Evolutionary conservation across 2,329 filamentous ascomycete genomes (phyloP).

Genomic region (Alternaria ventricosa): DNA sequence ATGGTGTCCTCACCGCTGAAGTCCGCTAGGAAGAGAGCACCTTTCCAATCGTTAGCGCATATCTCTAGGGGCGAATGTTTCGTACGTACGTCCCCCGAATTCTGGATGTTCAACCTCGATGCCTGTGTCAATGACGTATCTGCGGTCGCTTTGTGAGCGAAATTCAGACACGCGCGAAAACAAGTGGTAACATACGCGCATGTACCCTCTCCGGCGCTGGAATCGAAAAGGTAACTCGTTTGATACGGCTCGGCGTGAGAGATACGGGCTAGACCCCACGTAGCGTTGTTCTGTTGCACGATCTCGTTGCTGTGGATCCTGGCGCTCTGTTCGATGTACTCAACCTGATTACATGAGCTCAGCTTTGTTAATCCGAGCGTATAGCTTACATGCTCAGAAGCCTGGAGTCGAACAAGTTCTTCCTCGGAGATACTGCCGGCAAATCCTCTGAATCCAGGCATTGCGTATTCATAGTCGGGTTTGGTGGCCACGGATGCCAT

Average conservation of each 20-base stretch:
- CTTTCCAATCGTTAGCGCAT: slow-evolving; percentile 13
- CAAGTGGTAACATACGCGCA: slow-evolving; percentile 48
- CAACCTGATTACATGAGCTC: slow-evolving; percentile 27
- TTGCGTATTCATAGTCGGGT: slow-evolving; percentile 41
- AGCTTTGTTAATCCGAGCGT: neutral
- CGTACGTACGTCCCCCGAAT: slow-evolving; percentile 43
- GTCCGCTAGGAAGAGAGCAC: slow-evolving; percentile 35
- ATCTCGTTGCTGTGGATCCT: slow-evolving; percentile 36
- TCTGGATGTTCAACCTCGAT: slow-evolving; percentile 60
- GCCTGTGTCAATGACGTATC: slow-evolving; percentile 70
- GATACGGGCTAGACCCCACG: slow-evolving; percentile 51
- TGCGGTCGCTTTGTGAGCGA: neutral
- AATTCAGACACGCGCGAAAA: neutral
- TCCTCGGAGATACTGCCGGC: slow-evolving; percentile 38
- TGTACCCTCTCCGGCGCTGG: slow-evolving; percentile 43
- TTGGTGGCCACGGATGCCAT: slow-evolving; percentile 24
- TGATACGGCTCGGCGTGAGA: slow-evolving; percentile 40
- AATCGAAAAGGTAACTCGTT: slow-evolving; percentile 47
- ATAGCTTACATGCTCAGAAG: slow-evolving; percentile 31
- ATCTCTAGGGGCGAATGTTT: neutral
- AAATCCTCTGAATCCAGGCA: slow-evolving; percentile 48
- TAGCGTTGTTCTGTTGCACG: slow-evolving; percentile 43
- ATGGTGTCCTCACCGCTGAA: slow-evolving; percentile 29
- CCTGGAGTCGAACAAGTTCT: slow-evolving; percentile 34
- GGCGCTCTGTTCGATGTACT: slow-evolving; percentile 47